Evolutionary conservation across 176 grass and related monocot genomes (phyloP).

Genomic region (Paspalum vaginatum): DNA sequence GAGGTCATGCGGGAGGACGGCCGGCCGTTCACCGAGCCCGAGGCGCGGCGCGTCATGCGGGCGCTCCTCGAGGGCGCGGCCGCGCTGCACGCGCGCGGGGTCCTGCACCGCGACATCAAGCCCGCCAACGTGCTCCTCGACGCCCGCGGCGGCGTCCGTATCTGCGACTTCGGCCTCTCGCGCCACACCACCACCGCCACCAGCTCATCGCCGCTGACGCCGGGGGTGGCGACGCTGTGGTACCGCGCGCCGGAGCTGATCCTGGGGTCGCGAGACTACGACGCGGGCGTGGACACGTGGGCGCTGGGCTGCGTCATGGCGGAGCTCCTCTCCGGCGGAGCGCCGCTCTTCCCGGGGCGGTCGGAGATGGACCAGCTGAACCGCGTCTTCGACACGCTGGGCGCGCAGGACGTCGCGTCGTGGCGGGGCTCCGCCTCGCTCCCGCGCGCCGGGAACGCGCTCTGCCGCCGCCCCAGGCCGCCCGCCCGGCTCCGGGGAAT

Average conservation of each 20-base stretch:
- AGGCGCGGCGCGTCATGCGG: too few relatives aligned
- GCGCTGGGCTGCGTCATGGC: slow-evolving; percentile 18
- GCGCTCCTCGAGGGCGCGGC: too few relatives aligned
- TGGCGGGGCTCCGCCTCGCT: neutral
- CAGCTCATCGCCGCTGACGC: neutral
- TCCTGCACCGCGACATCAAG: too few relatives aligned
- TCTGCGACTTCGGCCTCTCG: too few relatives aligned
- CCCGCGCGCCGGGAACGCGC: neutral
- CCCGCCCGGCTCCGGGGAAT: neutral
- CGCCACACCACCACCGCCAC: too few relatives aligned
- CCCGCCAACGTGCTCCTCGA: too few relatives aligned
- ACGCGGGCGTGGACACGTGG: neutral
- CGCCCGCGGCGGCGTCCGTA: too few relatives aligned
- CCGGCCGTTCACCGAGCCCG: too few relatives aligned
- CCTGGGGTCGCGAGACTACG: neutral
- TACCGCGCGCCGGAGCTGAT: neutral
- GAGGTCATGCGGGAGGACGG: too few relatives aligned
- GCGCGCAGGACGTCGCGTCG: neutral
- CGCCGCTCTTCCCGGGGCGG: neutral
- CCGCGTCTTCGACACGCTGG: slow-evolving; percentile 9
- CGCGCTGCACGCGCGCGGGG: too few relatives aligned
- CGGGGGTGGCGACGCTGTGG: neutral
- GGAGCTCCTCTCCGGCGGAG: neutral
- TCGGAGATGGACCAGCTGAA: slow-evolving; percentile 10
- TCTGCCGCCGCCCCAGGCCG: neutral